Conservation (phyloP, 495 filamentous ascomycete species). For the Penicillium ucsense region DNA sequence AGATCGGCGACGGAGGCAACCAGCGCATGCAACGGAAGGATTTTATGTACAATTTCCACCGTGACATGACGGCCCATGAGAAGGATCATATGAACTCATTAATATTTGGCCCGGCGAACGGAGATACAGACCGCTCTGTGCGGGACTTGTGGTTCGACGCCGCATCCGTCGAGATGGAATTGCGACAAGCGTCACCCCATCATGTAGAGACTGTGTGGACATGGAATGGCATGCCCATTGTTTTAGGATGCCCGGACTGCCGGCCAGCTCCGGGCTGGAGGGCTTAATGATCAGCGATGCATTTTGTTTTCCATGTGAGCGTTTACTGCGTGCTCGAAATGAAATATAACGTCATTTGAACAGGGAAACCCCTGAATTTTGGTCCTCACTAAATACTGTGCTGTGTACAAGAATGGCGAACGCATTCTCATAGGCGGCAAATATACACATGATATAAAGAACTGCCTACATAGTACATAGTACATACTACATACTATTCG, state of each 20-base stretch:
- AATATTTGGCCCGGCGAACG: conserved; percentile 26
- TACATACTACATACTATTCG: no score
- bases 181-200: conserved; percentile 24
- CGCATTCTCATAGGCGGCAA: no score
- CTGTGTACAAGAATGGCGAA: no score
- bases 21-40: conserved; percentile 35
- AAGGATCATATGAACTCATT: conserved; percentile 33
- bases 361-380: no score
- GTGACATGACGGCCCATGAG: conserved; percentile 26
- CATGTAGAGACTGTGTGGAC: conserved; percentile 23
- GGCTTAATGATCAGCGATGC: conserved; percentile 15
- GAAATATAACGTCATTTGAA: no score
- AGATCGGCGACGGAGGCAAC: conserved; percentile 35
- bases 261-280: conserved; percentile 22
- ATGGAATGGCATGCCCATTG: conserved; percentile 26
- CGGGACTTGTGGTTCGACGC: conserved; percentile 37
- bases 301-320: no score
- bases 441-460: no score
- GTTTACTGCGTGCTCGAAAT: no score
- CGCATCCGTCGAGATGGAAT: conserved; percentile 22
- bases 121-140: conserved; percentile 25
- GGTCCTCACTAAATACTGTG: no score
- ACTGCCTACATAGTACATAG: no score
- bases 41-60: conserved; percentile 38
- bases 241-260: conserved; percentile 31